phyloP scores from a whole-genome alignment of 176 grass and related monocot species.

The Aegilops longissima region DNA sequence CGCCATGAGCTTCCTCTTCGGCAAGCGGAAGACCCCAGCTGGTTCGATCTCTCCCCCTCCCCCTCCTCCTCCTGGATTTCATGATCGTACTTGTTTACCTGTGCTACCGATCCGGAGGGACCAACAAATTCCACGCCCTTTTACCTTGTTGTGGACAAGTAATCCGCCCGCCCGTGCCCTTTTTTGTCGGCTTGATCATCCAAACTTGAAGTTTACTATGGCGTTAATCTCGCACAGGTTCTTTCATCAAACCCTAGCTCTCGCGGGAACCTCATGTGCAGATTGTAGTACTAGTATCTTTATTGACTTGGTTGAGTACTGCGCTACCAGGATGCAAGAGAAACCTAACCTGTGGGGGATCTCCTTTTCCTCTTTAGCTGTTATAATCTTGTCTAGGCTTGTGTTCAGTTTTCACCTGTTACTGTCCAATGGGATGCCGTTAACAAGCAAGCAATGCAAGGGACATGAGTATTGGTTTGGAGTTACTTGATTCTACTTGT shows the following conservation, averaged over 20 bases:
- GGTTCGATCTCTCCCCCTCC: constrained; percentile 24
- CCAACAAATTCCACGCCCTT: background rate
- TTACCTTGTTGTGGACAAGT: background rate
- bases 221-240: background rate
- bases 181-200: background rate
- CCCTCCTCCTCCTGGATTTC: background rate
- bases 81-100: background rate
- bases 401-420: background rate
- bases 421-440: background rate
- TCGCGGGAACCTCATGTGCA: background rate
- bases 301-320: background rate
- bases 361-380: background rate
- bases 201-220: background rate
- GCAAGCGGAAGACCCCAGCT: constrained; percentile 81
- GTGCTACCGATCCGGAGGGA: background rate
- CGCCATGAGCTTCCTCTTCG: constrained; percentile 89
- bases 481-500: background rate
- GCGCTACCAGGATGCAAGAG: background rate
- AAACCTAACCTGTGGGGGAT: background rate
- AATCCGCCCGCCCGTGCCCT: background rate
- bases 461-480: background rate
- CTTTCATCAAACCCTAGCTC: background rate
- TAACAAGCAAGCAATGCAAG: background rate
- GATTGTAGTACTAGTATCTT: background rate
- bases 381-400: background rate